phyloP scores from a whole-genome alignment of 164 flowering plant species.

The Piper betle region DNA sequence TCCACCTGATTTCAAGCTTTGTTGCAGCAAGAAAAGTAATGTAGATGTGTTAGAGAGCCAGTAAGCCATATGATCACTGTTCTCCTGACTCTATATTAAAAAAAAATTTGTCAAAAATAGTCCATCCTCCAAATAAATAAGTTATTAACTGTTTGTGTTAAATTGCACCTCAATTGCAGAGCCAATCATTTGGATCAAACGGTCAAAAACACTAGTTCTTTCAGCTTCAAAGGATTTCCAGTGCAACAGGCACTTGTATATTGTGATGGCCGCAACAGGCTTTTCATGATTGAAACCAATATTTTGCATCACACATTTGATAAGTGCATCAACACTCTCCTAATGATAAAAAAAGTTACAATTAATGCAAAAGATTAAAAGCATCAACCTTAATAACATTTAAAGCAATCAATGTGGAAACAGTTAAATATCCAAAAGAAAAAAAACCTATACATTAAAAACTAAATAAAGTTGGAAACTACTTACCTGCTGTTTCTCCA shows the following conservation, averaged over 20 bases:
- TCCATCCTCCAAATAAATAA: not conserved
- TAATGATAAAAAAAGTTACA: constrained; percentile 16
- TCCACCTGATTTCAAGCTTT: constrained; percentile 51
- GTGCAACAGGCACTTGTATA: constrained; percentile 51
- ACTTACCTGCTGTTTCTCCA: constrained; percentile 80
- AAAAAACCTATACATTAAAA: not conserved
- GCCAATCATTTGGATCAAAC: constrained; percentile 63
- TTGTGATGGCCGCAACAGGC: constrained; percentile 59
- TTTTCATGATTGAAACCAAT: constrained; percentile 74
- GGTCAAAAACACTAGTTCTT: constrained; percentile 59
- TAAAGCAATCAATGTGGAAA: not conserved
- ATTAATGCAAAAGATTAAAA: not conserved
- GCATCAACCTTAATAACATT: not conserved
- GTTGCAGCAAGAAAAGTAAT: constrained; percentile 72
- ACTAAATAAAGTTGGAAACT: not conserved
- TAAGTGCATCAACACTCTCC: constrained; percentile 89
- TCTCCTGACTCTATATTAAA: constrained; percentile 61
- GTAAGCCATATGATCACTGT: constrained; percentile 82
- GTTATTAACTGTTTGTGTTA: not conserved
- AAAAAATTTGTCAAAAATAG: not conserved
- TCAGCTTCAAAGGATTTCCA: constrained; percentile 77
- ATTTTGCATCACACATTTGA: constrained; percentile 65
- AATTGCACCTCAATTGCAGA: constrained; percentile 49
- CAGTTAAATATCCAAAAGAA: not conserved
- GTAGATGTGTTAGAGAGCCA: constrained; percentile 91